Percentiles rank a stretch among this genome's conserved stretches.
phyloP scores from a whole-genome alignment of 805 yeast genomes.

The Grigorovia humatica region DNA sequence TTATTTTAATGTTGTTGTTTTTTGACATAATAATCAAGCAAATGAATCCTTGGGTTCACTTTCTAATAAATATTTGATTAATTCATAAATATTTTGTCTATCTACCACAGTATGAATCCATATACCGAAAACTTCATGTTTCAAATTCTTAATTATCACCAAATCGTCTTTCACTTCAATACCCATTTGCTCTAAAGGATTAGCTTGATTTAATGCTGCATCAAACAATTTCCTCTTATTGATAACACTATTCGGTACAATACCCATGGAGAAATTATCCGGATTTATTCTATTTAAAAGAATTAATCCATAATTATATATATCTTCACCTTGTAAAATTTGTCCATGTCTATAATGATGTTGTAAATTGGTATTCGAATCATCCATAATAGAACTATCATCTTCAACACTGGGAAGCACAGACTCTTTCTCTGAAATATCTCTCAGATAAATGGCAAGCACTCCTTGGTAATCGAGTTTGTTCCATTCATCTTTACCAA shows the following conservation, averaged over 20 bases:
- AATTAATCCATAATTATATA: conserved; percentile 57
- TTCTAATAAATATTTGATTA: conserved; percentile 28
- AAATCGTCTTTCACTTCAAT: conserved; percentile 61
- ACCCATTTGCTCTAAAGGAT: conserved; percentile 40
- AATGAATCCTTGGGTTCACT: conserved; percentile 27
- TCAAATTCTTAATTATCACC: conserved; percentile 55
- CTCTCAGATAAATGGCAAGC: conserved; percentile 52
- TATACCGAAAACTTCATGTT: conserved; percentile 64
- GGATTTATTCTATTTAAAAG: conserved; percentile 60
- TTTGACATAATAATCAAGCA: conserved; percentile 10
- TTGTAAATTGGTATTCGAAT: neutral
- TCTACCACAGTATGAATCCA: conserved; percentile 70
- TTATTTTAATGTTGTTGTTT: too few relatives aligned
- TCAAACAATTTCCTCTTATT: conserved; percentile 32
- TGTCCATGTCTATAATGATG: conserved; percentile 8
- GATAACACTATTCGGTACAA: conserved; percentile 45
- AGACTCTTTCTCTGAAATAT: conserved; percentile 18
- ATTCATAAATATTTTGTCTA: conserved; percentile 46
- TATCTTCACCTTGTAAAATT: conserved; percentile 25
- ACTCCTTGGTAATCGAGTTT: conserved; percentile 65
- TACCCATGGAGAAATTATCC: conserved; percentile 61
- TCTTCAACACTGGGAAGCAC: conserved; percentile 11
- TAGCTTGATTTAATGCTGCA: conserved; percentile 15
- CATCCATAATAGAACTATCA: conserved; percentile 4
- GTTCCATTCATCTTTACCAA: conserved; percentile 52